A percentile compares a stretch with the other conserved stretches of the same genome.
Conservation (phyloP, 805 yeast species). For the Komagataella pseudopastoris region DNA sequence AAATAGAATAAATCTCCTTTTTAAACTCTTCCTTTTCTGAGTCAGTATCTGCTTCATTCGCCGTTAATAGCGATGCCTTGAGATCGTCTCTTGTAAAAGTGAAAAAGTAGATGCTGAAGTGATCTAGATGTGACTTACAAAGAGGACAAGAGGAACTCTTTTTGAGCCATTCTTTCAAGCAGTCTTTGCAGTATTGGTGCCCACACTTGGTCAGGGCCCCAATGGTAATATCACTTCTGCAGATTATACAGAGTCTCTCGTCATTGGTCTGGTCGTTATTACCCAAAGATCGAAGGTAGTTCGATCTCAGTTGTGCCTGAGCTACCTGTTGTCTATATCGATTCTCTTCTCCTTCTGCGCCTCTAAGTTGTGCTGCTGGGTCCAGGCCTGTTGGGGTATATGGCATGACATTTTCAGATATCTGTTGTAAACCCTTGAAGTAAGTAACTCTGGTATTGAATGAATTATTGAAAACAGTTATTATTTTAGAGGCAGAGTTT, state of each 20-base stretch:
- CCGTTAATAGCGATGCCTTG: slow-evolving; percentile 26
- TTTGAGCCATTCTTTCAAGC: slow-evolving; percentile 59
- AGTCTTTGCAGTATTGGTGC: slow-evolving; percentile 76
- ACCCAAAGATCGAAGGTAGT: slow-evolving; percentile 33
- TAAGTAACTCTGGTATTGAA: slow-evolving; percentile 76
- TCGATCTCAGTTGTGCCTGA: slow-evolving; percentile 24
- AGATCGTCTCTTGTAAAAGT: slow-evolving; percentile 42
- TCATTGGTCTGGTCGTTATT: slow-evolving; percentile 16
- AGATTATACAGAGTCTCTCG: slow-evolving; percentile 57
- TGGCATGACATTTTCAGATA: slow-evolving; percentile 70
- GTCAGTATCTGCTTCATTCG: not conserved
- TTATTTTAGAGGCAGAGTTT: slow-evolving; percentile 24
- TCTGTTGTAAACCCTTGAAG: slow-evolving; percentile 70
- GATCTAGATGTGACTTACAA: slow-evolving; percentile 45
- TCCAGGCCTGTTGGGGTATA: slow-evolving; percentile 16
- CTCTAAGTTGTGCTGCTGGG: not conserved
- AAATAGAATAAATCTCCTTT: slow-evolving; percentile 26
- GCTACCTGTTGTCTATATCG: slow-evolving; percentile 8
- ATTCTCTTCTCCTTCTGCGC: slow-evolving; percentile 3
- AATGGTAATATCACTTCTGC: slow-evolving; percentile 51
- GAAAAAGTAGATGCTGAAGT: slow-evolving; percentile 52
- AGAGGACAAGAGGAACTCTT: slow-evolving; percentile 58
- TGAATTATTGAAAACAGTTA: slow-evolving; percentile 41
- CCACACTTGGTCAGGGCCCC: slow-evolving; percentile 89
- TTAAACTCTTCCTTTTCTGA: slow-evolving; percentile 16